Evolutionary conservation across 2,329 filamentous ascomycete species (phyloP).

Genomic region (Alternaria sp.): DNA sequence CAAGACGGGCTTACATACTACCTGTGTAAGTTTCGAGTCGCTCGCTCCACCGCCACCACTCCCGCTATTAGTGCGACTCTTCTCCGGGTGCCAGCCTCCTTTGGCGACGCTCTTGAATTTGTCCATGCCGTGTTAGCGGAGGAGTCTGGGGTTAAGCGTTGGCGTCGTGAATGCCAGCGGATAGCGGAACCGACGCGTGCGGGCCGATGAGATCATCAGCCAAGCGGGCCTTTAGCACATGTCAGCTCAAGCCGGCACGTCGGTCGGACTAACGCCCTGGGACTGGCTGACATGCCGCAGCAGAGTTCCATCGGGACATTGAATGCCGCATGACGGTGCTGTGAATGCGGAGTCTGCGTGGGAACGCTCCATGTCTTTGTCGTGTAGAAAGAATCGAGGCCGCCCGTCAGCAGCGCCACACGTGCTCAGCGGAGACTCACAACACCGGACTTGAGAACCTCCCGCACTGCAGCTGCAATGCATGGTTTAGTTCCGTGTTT

Average conservation of each 20-base stretch:
- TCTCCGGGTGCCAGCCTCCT: constrained; percentile 57
- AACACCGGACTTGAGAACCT: not conserved
- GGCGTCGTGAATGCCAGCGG: constrained; percentile 18
- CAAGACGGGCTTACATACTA: constrained; percentile 57
- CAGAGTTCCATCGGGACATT: not conserved
- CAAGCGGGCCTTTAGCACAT: constrained; percentile 15
- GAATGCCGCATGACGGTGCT: not conserved
- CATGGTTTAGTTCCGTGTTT: constrained; percentile 4
- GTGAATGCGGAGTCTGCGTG: not conserved
- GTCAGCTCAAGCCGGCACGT: constrained; percentile 1
- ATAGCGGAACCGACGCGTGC: constrained; percentile 9
- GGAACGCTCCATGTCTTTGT: not conserved
- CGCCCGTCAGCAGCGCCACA: not conserved
- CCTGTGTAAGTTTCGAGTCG: constrained; percentile 60
- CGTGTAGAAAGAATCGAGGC: not conserved
- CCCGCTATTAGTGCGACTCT: constrained; percentile 11
- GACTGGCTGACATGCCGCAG: not conserved
- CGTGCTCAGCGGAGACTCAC: not conserved
- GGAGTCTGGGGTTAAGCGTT: constrained; percentile 14
- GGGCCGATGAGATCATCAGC: constrained; percentile 32
- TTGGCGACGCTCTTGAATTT: constrained; percentile 52
- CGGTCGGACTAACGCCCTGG: not conserved
- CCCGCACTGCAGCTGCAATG: not conserved
- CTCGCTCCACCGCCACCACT: constrained; percentile 27
- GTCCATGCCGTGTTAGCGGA: constrained; percentile 34